phyloP scores from a whole-genome alignment of 176 grass and related monocot species.

The Paspalum vaginatum region DNA sequence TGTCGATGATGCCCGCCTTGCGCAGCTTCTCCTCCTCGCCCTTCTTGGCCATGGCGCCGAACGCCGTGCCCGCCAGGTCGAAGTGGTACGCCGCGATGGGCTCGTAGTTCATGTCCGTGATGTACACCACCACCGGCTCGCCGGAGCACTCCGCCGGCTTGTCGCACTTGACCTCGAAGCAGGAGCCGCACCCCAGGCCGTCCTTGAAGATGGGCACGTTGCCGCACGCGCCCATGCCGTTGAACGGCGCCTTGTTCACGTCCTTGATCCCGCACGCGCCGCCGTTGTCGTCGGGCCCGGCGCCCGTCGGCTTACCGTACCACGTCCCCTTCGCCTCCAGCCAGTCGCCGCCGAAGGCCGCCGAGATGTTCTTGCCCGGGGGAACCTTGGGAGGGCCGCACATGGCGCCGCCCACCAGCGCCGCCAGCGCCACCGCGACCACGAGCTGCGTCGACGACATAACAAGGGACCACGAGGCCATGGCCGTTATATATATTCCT shows the following conservation, averaged over 20 bases:
- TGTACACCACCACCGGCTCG: conserved; percentile 37
- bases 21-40: conserved; percentile 49
- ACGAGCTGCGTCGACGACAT: no score
- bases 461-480: no score
- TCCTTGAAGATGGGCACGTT: conserved; percentile 50
- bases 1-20: conserved; percentile 45
- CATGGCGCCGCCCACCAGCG: not conserved
- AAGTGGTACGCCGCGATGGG: conserved; percentile 49
- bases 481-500: no score
- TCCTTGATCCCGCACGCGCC: conserved; percentile 64
- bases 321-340: conserved; percentile 46
- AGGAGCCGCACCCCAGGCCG: conserved; percentile 54
- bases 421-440: not conserved
- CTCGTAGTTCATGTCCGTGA: conserved; percentile 51
- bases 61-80: conserved; percentile 50
- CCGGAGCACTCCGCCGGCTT: conserved; percentile 43
- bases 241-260: conserved; percentile 50
- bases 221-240: conserved; percentile 52
- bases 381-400: not conserved
- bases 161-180: conserved; percentile 51
- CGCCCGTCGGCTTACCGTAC: conserved; percentile 51
- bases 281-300: conserved; percentile 51
- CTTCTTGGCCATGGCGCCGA: conserved; percentile 56
- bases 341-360: conserved; percentile 23
- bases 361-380: conserved; percentile 36